Evolutionary conservation across 2,329 filamentous ascomycete genomes (phyloP).

Genomic region (Fusarium burgessii): DNA sequence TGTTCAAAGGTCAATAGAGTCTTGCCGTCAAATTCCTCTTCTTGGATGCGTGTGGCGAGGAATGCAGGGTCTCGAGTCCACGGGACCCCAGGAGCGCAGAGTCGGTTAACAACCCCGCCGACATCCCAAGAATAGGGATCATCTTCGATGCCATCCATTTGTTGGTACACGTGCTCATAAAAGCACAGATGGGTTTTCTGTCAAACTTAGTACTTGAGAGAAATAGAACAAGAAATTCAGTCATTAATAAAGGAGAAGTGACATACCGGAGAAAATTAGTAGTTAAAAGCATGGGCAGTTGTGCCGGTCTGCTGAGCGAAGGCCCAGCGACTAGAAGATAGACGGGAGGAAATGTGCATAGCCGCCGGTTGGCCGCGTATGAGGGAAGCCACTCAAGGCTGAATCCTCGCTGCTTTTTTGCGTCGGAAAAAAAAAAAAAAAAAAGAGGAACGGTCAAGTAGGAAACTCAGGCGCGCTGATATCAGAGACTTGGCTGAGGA

Average conservation of each 20-base stretch:
- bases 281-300: constrained; percentile 25
- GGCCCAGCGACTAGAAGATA: constrained; percentile 26
- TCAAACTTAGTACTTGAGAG: not conserved
- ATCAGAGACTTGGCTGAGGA: not conserved
- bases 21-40: constrained; percentile 74
- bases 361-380: constrained; percentile 19
- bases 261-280: constrained; percentile 3
- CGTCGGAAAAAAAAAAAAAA: not conserved
- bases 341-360: constrained; percentile 32
- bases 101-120: constrained; percentile 72
- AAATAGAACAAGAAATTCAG: not conserved
- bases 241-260: not conserved
- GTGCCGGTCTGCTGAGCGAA: constrained; percentile 22
- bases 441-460: too few species aligned
- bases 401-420: not conserved
- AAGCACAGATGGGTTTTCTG: constrained; percentile 12
- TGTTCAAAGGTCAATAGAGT: constrained; percentile 70
- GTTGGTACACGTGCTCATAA: not conserved
- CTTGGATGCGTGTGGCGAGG: constrained; percentile 67
- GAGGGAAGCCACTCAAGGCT: not conserved
- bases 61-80: constrained; percentile 61
- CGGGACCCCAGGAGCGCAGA: constrained; percentile 68
- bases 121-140: constrained; percentile 84
- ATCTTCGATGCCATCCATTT: constrained; percentile 48
- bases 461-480: not conserved